phyloP scores from a whole-genome alignment of 1,139 yeast species.

The Pichia sp. region DNA sequence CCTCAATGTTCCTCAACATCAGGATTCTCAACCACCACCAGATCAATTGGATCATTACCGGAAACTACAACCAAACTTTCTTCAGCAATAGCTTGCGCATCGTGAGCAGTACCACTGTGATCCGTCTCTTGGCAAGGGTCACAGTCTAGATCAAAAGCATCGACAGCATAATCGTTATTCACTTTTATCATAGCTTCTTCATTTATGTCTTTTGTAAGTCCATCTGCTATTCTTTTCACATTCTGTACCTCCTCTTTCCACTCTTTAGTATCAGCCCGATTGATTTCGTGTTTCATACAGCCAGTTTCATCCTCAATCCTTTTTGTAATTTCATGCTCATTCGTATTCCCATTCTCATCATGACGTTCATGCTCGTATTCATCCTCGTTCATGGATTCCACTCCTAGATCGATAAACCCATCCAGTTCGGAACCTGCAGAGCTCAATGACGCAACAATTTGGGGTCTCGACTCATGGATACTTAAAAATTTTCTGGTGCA shows the following conservation, averaged over 20 bases:
- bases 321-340: no score
- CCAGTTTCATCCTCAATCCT: background rate
- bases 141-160: conserved; percentile 2
- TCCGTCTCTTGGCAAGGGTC: conserved; percentile 1
- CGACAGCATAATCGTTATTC: background rate
- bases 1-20: conserved; percentile 7
- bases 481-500: conserved; percentile 22
- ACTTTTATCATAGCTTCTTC: background rate
- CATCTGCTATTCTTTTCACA: background rate
- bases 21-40: conserved; percentile 14
- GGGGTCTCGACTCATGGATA: conserved; percentile 23
- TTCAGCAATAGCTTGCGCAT: background rate
- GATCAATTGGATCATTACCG: conserved; percentile 8
- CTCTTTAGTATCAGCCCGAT: background rate
- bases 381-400: conserved; percentile 33
- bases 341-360: no score
- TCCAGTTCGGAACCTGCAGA: conserved; percentile 23
- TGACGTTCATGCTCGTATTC: no score
- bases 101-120: background rate
- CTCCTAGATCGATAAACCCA: conserved; percentile 44
- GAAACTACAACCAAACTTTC: conserved; percentile 14
- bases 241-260: background rate
- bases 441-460: conserved; percentile 13
- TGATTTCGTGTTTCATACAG: background rate
- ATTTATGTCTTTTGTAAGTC: background rate